Evolutionary conservation across 495 filamentous ascomycete genomes (phyloP).

Genomic region (Hypoxylon rickii): DNA sequence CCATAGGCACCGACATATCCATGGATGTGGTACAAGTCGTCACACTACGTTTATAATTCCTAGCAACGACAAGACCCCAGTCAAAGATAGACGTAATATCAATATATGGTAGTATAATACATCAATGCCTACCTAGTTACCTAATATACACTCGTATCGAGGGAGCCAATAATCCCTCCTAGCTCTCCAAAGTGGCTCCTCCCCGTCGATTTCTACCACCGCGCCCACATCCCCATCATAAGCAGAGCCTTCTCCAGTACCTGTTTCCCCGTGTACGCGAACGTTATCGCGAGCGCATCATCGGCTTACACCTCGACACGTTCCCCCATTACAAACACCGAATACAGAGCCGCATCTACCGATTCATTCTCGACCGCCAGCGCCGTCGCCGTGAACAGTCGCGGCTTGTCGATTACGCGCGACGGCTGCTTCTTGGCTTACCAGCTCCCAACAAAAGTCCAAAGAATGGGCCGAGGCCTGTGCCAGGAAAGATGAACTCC

Average conservation of each 20-base stretch:
- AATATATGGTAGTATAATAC: not conserved
- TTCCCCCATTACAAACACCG: slow-evolving; percentile 69
- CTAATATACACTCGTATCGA: not conserved
- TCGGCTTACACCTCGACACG: slow-evolving; percentile 72
- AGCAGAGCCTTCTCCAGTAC: slow-evolving; percentile 57
- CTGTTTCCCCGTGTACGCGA: slow-evolving; percentile 61
- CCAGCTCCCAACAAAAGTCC: slow-evolving; percentile 7
- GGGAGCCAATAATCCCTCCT: not conserved
- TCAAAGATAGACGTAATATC: not conserved
- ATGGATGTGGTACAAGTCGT: too few relatives aligned
- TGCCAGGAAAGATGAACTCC: slow-evolving; percentile 31
- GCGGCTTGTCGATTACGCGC: slow-evolving; percentile 57
- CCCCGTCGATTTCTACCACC: slow-evolving; percentile 27
- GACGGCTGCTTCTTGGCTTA: slow-evolving; percentile 45
- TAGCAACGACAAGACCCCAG: slow-evolving; percentile 4
- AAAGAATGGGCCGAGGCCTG: slow-evolving; percentile 29
- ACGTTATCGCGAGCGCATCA: slow-evolving; percentile 64
- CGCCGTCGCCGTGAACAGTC: slow-evolving; percentile 53
- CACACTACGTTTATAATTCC: slow-evolving; percentile 11
- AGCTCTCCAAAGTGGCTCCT: slow-evolving; percentile 34
- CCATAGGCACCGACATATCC: not conserved
- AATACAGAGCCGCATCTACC: slow-evolving; percentile 75
- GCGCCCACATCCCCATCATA: slow-evolving; percentile 33
- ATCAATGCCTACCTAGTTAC: not conserved
- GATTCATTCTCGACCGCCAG: slow-evolving; percentile 69